phyloP scores from a whole-genome alignment of 2,329 filamentous ascomycete genomes.

The Pezicula radicicola region DNA sequence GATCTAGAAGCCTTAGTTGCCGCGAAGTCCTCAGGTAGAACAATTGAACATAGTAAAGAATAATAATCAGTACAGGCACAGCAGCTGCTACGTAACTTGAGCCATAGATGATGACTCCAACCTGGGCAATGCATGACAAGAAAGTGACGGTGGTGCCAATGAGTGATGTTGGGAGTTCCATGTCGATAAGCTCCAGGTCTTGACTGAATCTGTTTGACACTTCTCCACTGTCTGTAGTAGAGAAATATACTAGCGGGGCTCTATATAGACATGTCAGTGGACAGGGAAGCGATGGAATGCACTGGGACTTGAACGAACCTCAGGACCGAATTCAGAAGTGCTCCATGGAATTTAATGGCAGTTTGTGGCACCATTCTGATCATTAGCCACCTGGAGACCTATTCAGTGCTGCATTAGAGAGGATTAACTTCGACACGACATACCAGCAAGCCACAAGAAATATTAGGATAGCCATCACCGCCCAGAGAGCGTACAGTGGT shows the following conservation, averaged over 20 bases:
- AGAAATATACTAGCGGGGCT: constrained; percentile 9
- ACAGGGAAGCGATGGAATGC: background rate
- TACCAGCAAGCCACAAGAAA: constrained; percentile 1
- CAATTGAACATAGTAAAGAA: constrained; percentile 30
- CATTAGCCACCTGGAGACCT: background rate
- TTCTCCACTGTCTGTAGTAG: constrained; percentile 7
- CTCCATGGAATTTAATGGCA: background rate
- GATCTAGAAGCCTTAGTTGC: constrained; percentile 46
- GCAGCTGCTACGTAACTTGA: constrained; percentile 11
- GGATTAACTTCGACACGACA: background rate
- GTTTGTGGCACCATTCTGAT: background rate
- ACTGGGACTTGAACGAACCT: background rate
- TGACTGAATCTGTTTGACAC: constrained; percentile 19
- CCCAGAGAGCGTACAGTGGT: background rate
- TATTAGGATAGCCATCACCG: background rate
- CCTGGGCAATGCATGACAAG: constrained; percentile 1
- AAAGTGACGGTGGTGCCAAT: background rate
- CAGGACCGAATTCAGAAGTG: background rate
- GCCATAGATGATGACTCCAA: constrained; percentile 38
- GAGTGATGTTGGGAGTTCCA: constrained; percentile 17
- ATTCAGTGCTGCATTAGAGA: background rate
- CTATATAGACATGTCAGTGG: background rate
- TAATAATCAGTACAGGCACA: constrained; percentile 19
- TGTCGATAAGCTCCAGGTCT: constrained; percentile 25
- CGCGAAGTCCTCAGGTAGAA: constrained; percentile 46